These are phyloP conservation scores for Penicillium freii DNA, from an alignment of 2,329 filamentous ascomycete species.

Conservation along the genomic window DNA sequence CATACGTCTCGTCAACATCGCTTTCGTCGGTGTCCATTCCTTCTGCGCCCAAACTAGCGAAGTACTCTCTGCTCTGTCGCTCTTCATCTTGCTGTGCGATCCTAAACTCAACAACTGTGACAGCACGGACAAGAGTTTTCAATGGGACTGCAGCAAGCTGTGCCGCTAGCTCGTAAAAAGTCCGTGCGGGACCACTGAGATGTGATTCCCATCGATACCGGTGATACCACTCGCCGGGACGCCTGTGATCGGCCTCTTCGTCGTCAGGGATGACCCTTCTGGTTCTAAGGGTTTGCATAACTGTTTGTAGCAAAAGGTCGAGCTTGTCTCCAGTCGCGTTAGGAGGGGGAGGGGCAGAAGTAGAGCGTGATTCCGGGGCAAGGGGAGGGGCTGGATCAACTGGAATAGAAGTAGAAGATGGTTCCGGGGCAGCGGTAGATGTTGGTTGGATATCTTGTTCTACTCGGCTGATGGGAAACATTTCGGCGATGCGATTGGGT, in stretches of 20 bases:
- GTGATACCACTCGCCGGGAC: slow-evolving; percentile 53
- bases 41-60: slow-evolving; percentile 21
- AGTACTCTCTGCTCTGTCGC: slow-evolving; percentile 33
- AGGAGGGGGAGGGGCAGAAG: slow-evolving; percentile 10
- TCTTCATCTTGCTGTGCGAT: slow-evolving; percentile 42
- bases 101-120: slow-evolving; percentile 50
- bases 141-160: slow-evolving; percentile 51
- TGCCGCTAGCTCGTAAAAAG: slow-evolving; percentile 54
- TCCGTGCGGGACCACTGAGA: slow-evolving; percentile 45
- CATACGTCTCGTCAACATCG: slow-evolving; percentile 13
- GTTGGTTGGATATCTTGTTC: slow-evolving; percentile 14
- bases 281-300: slow-evolving; percentile 44
- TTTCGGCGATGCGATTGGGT: slow-evolving; percentile 39
- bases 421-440: slow-evolving; percentile 1
- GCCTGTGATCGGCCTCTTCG: slow-evolving; percentile 26
- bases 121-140: slow-evolving; percentile 50
- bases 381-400: slow-evolving; percentile 6
- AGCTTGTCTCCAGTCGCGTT: slow-evolving; percentile 26
- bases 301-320: slow-evolving; percentile 41
- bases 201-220: slow-evolving; percentile 50
- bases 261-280: slow-evolving; percentile 40
- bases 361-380: neutral
- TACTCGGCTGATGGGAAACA: slow-evolving; percentile 41
- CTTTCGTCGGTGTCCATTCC: slow-evolving; percentile 19
- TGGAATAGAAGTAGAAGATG: slow-evolving; percentile 1